Base-by-base conservation (phyloP, 73 alveolate species). In the Blepharisma japonicum region DNA sequence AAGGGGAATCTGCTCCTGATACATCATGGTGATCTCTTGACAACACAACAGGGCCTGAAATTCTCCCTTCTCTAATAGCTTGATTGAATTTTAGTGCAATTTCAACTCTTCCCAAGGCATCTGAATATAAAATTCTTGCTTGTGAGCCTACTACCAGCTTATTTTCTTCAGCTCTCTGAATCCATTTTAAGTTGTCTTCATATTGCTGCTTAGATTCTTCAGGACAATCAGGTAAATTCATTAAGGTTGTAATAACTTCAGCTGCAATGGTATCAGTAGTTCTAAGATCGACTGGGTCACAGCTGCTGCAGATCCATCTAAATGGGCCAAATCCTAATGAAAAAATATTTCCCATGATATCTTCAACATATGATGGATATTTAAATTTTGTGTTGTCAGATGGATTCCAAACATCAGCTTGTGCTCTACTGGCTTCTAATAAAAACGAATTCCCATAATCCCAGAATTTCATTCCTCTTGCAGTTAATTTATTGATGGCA, bases 21-120 rank as follows among this genome's bases (percentile, higher is more conserved):
- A 86, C 93, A 83, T 86, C 93, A 77, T 86, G 93, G 32, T 86
- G 93, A 77, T 86, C 93, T 77, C 93, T 83, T 20, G 87, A 82
- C 6, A 86, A 50, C 5, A 86, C 93, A 1, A 86, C 68, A 6
- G 93, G 93, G 6, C 84, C 87, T 38, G 11, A 38, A 5, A 86
- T 83, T 49, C 46, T 51, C 45, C 93, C 93, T 45, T 86, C 70
- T 39, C 55, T 68, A 7, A 86, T 55, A 55, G 90, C 93, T 20
- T 84, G 77, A 77, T 86, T 86, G 77, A 86, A 71, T 83, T 78
- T 49, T 0, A 83, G 67, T 18, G 93, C 93, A 42, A 80, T 71
- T 55, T 83, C 82, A 6, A 86, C 83, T 83, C 93, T 86, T 20
- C 90, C 93, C 11, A 80, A 79, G 5, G 87, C 56, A 32, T 86